A percentile compares a stretch with the other conserved stretches of the same genome.
These are phyloP conservation scores for Aquilaria agallochum DNA, from an alignment of 441 rosid genomes.

Conservation along the genomic window DNA sequence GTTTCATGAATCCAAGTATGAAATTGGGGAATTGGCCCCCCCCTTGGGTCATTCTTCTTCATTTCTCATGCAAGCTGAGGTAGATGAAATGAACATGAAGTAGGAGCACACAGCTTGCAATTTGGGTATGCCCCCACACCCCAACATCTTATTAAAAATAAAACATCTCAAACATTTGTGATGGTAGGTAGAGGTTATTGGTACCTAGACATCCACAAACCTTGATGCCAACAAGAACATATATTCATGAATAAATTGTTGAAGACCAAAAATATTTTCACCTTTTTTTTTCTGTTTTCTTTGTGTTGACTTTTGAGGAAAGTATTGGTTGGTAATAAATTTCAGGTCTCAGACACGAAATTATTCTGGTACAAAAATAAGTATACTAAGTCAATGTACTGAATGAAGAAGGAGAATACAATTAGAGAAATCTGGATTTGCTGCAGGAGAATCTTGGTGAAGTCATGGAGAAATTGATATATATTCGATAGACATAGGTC, in stretches of 20 bases:
- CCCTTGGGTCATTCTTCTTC: not conserved
- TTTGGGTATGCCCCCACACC: constrained; percentile 31
- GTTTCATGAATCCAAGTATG: constrained; percentile 2
- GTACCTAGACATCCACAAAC: constrained; percentile 26
- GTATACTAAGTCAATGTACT: no score
- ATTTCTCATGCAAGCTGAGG: constrained; percentile 15
- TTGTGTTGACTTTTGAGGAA: not conserved
- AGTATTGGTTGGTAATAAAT: no score
- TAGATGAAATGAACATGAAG: constrained; percentile 16
- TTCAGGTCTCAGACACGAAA: no score
- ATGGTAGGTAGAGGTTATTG: constrained; percentile 28
- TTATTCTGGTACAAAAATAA: no score
- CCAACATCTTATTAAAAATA: constrained; percentile 13
- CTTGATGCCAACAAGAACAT: constrained; percentile 1
- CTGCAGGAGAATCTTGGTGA: no score
- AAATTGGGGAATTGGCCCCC: constrained; percentile 23
- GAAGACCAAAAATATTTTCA: no score
- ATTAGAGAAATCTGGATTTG: no score
- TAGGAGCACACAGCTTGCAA: constrained; percentile 11
- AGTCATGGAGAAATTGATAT: no score
- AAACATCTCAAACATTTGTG: constrained; percentile 13
- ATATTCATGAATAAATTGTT: constrained; percentile 4
- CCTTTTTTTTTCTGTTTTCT: not conserved
- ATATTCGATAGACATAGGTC: no score
- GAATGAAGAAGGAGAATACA: no score